phyloP scores from a whole-genome alignment of 176 grass and related monocot genomes.

The Zoysia japonica region DNA sequence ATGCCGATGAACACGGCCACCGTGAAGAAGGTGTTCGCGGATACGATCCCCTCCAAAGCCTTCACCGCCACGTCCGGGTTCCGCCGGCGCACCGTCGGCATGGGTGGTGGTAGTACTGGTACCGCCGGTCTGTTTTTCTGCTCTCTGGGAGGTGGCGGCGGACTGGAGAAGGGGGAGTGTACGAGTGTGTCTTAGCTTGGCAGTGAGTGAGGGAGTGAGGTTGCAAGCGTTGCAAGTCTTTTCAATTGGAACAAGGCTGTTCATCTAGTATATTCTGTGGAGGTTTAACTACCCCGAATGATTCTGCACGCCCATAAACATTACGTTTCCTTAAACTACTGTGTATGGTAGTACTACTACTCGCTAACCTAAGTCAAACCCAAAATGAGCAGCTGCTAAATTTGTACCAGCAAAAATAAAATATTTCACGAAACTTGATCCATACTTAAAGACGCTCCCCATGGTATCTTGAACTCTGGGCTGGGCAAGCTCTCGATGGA shows the following conservation, averaged over 20 bases:
- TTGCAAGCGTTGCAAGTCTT: neutral
- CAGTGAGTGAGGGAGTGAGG: neutral
- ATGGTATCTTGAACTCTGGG: neutral
- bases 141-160: neutral
- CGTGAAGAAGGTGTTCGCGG: constrained; percentile 57
- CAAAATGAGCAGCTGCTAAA: neutral
- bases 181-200: no score
- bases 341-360: neutral
- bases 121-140: neutral
- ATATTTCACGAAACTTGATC: neutral
- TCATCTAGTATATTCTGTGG: neutral
- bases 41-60: constrained; percentile 58
- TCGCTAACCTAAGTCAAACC: neutral
- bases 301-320: no score
- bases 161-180: neutral
- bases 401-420: no score
- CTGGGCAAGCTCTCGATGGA: neutral
- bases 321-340: neutral
- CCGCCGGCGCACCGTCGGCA: constrained; percentile 56
- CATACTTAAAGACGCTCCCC: neutral
- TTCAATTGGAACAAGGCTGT: neutral
- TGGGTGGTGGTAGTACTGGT: neutral
- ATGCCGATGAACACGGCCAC: constrained; percentile 61
- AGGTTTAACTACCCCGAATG: neutral
- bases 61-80: constrained; percentile 51